Base-by-base conservation (phyloP, 1,284 basidiomycete species). In the Takashimella tepidaria region DNA sequence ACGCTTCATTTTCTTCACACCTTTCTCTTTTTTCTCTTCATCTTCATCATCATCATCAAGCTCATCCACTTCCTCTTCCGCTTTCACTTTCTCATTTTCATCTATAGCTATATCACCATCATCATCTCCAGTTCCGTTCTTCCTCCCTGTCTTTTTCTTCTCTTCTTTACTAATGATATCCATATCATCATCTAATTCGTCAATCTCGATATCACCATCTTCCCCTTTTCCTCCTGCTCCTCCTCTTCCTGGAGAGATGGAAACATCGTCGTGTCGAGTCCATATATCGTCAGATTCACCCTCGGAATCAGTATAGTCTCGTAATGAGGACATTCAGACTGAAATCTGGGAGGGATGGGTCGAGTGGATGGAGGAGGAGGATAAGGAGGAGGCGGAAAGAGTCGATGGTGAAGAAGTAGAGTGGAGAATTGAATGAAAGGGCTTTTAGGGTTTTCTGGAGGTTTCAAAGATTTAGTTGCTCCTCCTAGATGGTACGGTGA, bases 231-330 rank as follows among this genome's bases (percentile, higher is more conserved):
- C 56, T 11, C 45, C 50, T 37, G 12, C 41, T 51, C 37, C 49
- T 21, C 24, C 50, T 23, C 40, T 24, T 23, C 26, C 23, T 42
- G 41, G 42, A 47, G 37, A 41, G 3, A 43, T 24, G 26, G 40
- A 50, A 19, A 50, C 47, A 31, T 47, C 51, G 1, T 19, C 47
- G 24, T 19, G 6, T 19, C 41, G 31, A 47, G 19, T 50, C 53
- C 21, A 40, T 24, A 40, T 44, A 16, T 24, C 22, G 11, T 57
- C 58, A 37, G 41, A 45, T 11, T 60, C 63, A 4, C 48, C 50
- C 49, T 67, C 66, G 19, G 61, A 62, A 47, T 68, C 66, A n/a
- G 68, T 67, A 48, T 62, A 62, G 48, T 62, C 60, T 40, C 53
- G 57, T 8, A 37, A 16, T 6, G 58, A 25, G n/a, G 60, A 54